A percentile compares a stretch with the other conserved stretches of the same genome.
Evolutionary conservation across 768 basidiomycete species (phyloP).

Genomic region (Plicaturopsis crispa): DNA sequence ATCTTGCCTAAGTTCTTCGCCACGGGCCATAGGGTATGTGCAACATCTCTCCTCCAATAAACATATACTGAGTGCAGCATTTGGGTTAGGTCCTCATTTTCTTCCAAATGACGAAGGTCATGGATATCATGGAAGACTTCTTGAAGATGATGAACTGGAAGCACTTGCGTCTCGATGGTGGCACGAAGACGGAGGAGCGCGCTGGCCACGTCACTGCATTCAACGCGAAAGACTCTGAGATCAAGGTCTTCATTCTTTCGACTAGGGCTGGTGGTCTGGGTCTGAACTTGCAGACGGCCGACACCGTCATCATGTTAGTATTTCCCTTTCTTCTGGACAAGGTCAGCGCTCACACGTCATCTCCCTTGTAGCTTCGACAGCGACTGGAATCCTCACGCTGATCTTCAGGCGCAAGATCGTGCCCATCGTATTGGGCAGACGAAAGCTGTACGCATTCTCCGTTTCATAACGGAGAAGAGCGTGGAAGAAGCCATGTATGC

Average conservation of each 20-base stretch:
- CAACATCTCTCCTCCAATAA: not conserved
- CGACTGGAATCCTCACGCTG: conserved; percentile 97
- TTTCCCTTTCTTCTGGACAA: not conserved
- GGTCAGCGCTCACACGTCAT: conserved; percentile 5
- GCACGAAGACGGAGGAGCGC: conserved; percentile 93
- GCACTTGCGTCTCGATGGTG: conserved; percentile 90
- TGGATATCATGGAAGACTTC: conserved; percentile 98
- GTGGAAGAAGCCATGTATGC: conserved; percentile 98
- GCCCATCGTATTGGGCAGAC: conserved; percentile 99
- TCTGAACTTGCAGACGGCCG: conserved; percentile 92
- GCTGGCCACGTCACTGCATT: conserved; percentile 80
- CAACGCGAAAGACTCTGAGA: conserved; percentile 84
- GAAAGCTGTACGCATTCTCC: conserved; percentile 91
- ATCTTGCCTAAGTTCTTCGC: conserved; percentile 93
- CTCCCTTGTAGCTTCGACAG: conserved; percentile 55
- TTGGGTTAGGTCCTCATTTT: conserved; percentile 81
- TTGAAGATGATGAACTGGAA: conserved; percentile 81
- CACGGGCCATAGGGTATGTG: conserved; percentile 80
- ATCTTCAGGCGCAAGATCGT: conserved; percentile 99
- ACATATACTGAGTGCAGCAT: not conserved
- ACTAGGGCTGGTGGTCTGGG: conserved; percentile 92
- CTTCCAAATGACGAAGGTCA: conserved; percentile 99
- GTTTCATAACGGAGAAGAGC: conserved; percentile 96
- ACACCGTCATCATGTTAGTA: conserved; percentile 90
- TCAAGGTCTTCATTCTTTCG: conserved; percentile 88